Evolutionary conservation across 2,329 filamentous ascomycete species (phyloP), one percentile per base, ranked within the genome.

Genomic region (Alternaria triticimaculans): DNA sequence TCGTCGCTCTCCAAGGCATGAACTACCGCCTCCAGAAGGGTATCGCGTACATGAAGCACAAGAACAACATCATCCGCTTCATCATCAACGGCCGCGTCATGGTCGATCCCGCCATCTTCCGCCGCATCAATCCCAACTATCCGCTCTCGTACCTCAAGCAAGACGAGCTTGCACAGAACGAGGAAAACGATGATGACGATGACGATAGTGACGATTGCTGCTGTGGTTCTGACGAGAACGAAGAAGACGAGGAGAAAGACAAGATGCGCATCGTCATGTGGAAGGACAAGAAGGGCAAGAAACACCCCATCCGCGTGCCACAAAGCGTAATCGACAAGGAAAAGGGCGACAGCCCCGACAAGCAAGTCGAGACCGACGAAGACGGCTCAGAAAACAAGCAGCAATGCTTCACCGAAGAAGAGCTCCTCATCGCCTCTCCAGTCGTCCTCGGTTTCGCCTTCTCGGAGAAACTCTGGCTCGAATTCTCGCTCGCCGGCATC

Each of bases 371-470:
- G 63, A 81, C 87, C n/a, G 80, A 83, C 4, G 79, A 82, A 3
- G 70, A 71, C 6, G 63, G 70, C 4, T 63, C 71, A 3, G 69
- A 68, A 9, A 62, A 49, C 67, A 71, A 66, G 18, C 58, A 62
- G n/a, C 85, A 85, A 2, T 83, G 87, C 20, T 94, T 96, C 76
- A 91, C 87, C 0, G 92, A 96, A 53, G 93, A 96, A 65, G 92
- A 97, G 70, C 90, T 96, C 23, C 83, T 97, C 6, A 90, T 96
- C 53, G 90, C 93, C 2, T 95, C 92, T 2, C 91, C 94, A 0
- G 89, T 96, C 0, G 92, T 97, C 0, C 86, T 96, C 2, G 94
- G 94, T 0, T 97, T 97, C 72, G 88, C 92, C 1, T 96, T 97
- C 77, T 89, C 88, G 1, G 93, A 97, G 80, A 97, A 97, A 81